Base-by-base conservation (phyloP, 352 stramenopile genomes). In the Pseudoperonospora humuli region DNA sequence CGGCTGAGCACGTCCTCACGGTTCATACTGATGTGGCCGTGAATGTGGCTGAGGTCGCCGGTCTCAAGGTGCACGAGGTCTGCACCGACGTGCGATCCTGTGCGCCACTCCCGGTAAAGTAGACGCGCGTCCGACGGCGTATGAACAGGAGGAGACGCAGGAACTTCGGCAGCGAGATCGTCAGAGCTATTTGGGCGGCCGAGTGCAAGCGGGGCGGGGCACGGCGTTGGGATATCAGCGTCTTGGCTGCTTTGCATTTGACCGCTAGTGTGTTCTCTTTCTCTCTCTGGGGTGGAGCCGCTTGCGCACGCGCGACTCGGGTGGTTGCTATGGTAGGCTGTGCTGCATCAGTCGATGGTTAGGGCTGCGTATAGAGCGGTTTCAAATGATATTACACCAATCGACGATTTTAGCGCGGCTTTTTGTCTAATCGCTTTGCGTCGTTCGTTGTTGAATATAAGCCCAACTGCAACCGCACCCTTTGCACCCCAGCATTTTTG, bases 101-200 rank as follows among this genome's bases (percentile, higher is more conserved):
- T 86, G 47, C 79, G 75, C 79, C 79, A 88, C 65, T 88, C 67
- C 39, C 79, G 71, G 38, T 91, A 91, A 39, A 85, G 60, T 32
- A 91, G 48, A 7, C 79, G 75, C 41, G 74, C 69, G 53, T 86
- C 75, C 14, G 75, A 79, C 26, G 72, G 60, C 9, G 74, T 75
- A 24, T 71, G 68, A 14, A 64, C 55, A 10, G 64, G 61, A 42
- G 73, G 69, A 8, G 71, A 74, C n/a, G 50, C 47, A 17, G 56
- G 52, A 9, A 67, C 43, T 49, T 86, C 67, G 18, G 64, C 63
- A 8, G 67, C 62, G 31, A 87, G 58, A 57, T 87, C 75, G 61
- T 83, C 75, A 6, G 72, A 51, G 57, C 72, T 87, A 60, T 79
- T 84, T 39, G 75, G 80, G 39, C 66, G 50, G 25, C 37, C 37